These are phyloP conservation scores for Yamadazyma triangularis DNA, from an alignment of 1,139 yeast genomes.

Conservation along the genomic window DNA sequence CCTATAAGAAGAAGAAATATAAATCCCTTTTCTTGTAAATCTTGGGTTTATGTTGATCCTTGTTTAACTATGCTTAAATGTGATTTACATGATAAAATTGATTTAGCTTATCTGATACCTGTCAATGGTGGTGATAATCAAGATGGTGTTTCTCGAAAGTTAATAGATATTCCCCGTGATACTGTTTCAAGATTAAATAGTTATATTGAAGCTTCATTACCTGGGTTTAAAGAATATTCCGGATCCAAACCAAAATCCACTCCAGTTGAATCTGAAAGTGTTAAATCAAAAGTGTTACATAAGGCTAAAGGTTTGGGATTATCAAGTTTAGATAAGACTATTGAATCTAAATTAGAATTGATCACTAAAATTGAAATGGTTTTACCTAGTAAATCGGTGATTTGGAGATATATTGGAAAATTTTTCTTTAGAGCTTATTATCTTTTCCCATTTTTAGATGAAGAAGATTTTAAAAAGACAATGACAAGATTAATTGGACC, in stretches of 20 bases:
- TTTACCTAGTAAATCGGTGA: constrained; percentile 37
- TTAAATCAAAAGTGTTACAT: not conserved
- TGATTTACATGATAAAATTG: too few relatives aligned
- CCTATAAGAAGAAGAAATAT: too few relatives aligned
- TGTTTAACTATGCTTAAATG: too few relatives aligned
- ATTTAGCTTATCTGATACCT: too few relatives aligned
- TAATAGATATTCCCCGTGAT: not conserved
- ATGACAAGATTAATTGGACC: constrained; percentile 20
- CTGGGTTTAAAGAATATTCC: too few relatives aligned
- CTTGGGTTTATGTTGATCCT: too few relatives aligned
- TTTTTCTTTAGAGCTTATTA: constrained; percentile 42
- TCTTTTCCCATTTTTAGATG: constrained; percentile 44
- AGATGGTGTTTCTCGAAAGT: not conserved
- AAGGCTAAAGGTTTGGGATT: not conserved
- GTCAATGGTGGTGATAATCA: not conserved
- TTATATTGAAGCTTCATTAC: too few relatives aligned
- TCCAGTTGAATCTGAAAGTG: not conserved
- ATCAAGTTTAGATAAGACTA: not conserved
- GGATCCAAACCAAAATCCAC: too few relatives aligned
- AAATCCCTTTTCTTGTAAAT: too few relatives aligned
- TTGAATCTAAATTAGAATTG: not conserved
- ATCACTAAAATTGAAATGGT: constrained; percentile 28
- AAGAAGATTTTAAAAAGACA: constrained; percentile 20
- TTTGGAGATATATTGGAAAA: constrained; percentile 43
- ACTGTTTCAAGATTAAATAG: not conserved